Conservation (phyloP, 2,329 filamentous ascomycete genomes). For the Hypoxylon sp. region DNA sequence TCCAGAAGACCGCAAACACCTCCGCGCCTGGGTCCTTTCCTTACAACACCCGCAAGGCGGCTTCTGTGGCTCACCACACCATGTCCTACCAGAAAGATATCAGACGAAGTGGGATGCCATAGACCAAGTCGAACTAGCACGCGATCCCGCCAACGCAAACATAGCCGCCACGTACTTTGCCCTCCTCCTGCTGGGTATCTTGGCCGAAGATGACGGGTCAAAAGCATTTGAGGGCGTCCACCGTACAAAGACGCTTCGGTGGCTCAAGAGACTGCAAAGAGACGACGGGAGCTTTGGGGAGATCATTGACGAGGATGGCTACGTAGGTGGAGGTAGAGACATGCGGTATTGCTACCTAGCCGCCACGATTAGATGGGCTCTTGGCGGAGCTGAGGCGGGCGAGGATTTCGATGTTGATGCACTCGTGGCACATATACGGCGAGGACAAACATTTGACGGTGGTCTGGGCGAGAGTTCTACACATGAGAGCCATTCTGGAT, state of each 20-base stretch:
- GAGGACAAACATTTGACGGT: conserved; percentile 84
- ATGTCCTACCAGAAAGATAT: conserved; percentile 62
- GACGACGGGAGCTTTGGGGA: conserved; percentile 93
- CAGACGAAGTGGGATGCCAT: conserved; percentile 56
- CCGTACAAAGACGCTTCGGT: conserved; percentile 76
- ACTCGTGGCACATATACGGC: conserved; percentile 78
- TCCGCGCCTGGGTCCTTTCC: conserved; percentile 84
- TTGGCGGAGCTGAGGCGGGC: conserved; percentile 74
- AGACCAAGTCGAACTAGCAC: conserved; percentile 54
- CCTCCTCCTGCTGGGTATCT: conserved; percentile 76
- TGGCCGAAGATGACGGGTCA: conserved; percentile 59
- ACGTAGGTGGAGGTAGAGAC: conserved; percentile 83
- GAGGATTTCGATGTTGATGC: conserved; percentile 82
- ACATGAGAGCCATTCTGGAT: conserved; percentile 90
- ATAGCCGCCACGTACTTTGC: conserved; percentile 92
- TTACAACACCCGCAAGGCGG: conserved; percentile 90
- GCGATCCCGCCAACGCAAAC: conserved; percentile 71
- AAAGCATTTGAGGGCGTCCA: conserved; percentile 74
- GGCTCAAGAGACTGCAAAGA: conserved; percentile 84
- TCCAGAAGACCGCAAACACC: conserved; percentile 59
- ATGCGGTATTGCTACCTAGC: conserved; percentile 91
- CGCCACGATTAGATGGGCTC: conserved; percentile 83
- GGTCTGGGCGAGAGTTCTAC: conserved; percentile 84
- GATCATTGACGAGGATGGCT: conserved; percentile 71
- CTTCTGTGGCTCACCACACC: conserved; percentile 86